A percentile compares a stretch with the other conserved stretches of the same genome.
Conservation (phyloP, 176 grass and related monocot genomes). For the Cenchrus purpureus region DNA sequence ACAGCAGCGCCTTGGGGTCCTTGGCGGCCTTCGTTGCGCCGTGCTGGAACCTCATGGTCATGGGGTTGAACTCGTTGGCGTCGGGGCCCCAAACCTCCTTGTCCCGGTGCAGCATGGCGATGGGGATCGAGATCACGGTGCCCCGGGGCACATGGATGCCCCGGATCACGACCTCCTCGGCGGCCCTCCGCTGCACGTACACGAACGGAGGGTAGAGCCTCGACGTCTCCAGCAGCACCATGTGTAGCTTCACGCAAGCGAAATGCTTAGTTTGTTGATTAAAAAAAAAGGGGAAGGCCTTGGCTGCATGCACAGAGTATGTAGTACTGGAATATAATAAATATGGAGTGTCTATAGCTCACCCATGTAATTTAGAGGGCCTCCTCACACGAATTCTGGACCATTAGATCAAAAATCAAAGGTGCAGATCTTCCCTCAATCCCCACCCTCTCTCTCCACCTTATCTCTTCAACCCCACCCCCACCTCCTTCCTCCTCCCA, state of each 20-base stretch:
- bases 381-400: no score
- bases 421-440: no score
- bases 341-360: no score
- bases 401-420: no score
- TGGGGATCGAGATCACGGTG: background rate
- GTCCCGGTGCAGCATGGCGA: constrained; percentile 38
- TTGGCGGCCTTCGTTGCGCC: constrained; percentile 29
- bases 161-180: background rate
- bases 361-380: no score
- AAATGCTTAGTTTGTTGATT: no score
- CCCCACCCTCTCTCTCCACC: no score
- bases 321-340: no score
- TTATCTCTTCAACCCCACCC: no score
- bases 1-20: constrained; percentile 35
- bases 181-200: constrained; percentile 18
- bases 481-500: no score
- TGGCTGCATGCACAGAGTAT: no score
- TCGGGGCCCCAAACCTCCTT: constrained; percentile 59
- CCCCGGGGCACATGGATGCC: constrained; percentile 15
- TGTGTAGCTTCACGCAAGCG: constrained; percentile 9
- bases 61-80: constrained; percentile 61
- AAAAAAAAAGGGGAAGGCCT: background rate
- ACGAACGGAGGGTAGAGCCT: constrained; percentile 29
- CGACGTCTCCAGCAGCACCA: constrained; percentile 33
- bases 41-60: constrained; percentile 38